Base-by-base conservation (phyloP, 2,329 filamentous ascomycete genomes). In the Exophiala calicioides region DNA sequence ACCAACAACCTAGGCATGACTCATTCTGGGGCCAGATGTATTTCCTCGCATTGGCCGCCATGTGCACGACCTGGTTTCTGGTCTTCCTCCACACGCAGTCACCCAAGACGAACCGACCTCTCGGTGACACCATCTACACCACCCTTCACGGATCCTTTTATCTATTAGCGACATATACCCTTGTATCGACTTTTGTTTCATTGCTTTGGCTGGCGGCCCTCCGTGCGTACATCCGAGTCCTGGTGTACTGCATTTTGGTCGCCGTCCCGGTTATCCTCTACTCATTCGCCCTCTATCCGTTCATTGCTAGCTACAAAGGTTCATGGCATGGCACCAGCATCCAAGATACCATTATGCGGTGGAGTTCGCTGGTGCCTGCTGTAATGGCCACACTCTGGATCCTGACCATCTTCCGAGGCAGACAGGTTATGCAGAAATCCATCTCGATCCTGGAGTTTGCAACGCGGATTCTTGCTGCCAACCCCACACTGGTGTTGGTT, bases 71-170 rank as follows among this genome's bases (percentile, higher is more conserved):
- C 1, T 94, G 90, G 60, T 83, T 95, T 54, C 77, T 98, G 10
- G 86, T 95, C 18, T 94, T 87, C 74, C 77, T 98, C 30, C 89
- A 97, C 63, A 97, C 91, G 2, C 82, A 86, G 13, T 73, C 84
- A 1, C 85, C 86, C 4, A 73, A 72, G 42, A 76, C 76, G 44
- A 86, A 86, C 62, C 78, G 79, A 50, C 85, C 85, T 1, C 79
- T 94, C 46, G 91, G 90, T 10, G 93, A 98, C 66, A 96, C 91
- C 1, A 89, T 98, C 48, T 98, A 98, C 67, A 89, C 86, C 10
- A 90, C 88, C 3, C 72, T 98, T 26, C 85, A 87, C 58, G 82
- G 84, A 39, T 96, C 90, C 0, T 93, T 94, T 61, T 85, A 93
- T 62, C 84, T 97, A 56, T 81, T 98, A 31, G 87, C 88, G 2